A percentile compares a stretch with the other conserved stretches of the same genome.
Evolutionary conservation across 1,139 yeast genomes (phyloP).

Genomic region (Taphrina betulina): DNA sequence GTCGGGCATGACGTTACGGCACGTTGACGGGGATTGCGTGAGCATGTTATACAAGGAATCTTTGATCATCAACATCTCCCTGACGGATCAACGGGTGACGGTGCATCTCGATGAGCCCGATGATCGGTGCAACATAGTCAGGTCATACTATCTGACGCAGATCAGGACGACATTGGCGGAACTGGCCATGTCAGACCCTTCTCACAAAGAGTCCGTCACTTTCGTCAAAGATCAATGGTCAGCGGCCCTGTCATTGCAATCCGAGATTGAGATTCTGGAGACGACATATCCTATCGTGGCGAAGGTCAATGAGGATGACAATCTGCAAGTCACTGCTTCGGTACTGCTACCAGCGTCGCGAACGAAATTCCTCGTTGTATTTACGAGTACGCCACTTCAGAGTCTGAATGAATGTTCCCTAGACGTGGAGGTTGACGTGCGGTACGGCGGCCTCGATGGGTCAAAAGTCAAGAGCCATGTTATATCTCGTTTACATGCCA

Average conservation of each 20-base stretch:
- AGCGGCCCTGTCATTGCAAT: background rate
- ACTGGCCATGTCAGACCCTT: background rate
- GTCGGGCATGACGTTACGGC: conserved; percentile 33
- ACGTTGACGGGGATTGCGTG: conserved; percentile 4
- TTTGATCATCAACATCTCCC: conserved; percentile 2
- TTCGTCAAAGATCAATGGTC: conserved; percentile 23
- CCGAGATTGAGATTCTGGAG: conserved; percentile 2
- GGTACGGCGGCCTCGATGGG: conserved; percentile 25
- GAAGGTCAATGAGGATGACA: conserved; percentile 20
- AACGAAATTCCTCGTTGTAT: conserved; percentile 22
- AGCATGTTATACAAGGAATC: conserved; percentile 8
- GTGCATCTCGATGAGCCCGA: conserved; percentile 1
- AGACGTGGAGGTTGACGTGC: conserved; percentile 14
- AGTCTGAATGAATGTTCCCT: conserved; percentile 6
- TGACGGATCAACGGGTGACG: background rate
- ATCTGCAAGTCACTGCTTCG: conserved; percentile 6
- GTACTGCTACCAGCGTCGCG: conserved; percentile 19
- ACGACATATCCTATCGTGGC: conserved; percentile 5
- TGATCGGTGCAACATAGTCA: background rate
- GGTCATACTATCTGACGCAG: conserved; percentile 9
- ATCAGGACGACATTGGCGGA: background rate
- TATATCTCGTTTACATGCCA: background rate
- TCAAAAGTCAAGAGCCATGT: conserved; percentile 5
- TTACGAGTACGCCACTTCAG: conserved; percentile 13
- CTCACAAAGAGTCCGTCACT: conserved; percentile 1